Evolutionary conservation across 352 stramenopile species (phyloP), one percentile per base, ranked within the genome.

Genomic region (Phytophthora crassamura): DNA sequence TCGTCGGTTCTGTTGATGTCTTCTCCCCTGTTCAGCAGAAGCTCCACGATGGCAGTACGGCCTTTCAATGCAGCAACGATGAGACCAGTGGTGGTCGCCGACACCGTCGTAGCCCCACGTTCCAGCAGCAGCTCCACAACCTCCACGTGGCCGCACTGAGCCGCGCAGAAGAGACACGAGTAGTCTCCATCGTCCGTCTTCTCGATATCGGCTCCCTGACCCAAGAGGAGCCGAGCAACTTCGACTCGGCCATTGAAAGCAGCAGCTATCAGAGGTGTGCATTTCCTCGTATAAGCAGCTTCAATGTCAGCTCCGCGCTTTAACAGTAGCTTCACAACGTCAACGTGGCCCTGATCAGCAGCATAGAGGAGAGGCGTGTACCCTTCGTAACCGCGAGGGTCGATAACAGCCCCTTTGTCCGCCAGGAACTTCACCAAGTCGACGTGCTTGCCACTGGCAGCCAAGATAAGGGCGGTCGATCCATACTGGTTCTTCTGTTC

Each of bases 341-440:
- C 49, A 7, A 47, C 2, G 22, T 28, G 22, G 22, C 22, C 22
- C 22, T 4, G 22, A 28, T 28, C 22, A 28, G 25, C 50, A 30
- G 50, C 35, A 9, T 14, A 16, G 4, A 14, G 4, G 18, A 59
- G 25, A 32, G 36, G 2, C 22, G 22, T 28, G 22, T 28, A 28
- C 2, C 22, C 22, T 4, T 28, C 22, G 22, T 28, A 4, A 2
- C 22, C 22, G 22, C 4, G 22, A 4, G 4, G 15, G 20, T 53
- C 42, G n/a, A 61, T 60, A 30, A 8, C 14, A 30, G 33, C 53
- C 18, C 34, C 33, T 0, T 53, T 46, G 5, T 61, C 33, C 2
- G 45, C 3, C 2, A 53, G 33, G 7, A 49, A 32, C n/a, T 28
- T 6, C 16, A 53, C 53, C 2, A 61, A 15, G 7, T 54, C 43